phyloP scores from a whole-genome alignment of 2,329 filamentous ascomycete species.

The Epichloe baconii region DNA sequence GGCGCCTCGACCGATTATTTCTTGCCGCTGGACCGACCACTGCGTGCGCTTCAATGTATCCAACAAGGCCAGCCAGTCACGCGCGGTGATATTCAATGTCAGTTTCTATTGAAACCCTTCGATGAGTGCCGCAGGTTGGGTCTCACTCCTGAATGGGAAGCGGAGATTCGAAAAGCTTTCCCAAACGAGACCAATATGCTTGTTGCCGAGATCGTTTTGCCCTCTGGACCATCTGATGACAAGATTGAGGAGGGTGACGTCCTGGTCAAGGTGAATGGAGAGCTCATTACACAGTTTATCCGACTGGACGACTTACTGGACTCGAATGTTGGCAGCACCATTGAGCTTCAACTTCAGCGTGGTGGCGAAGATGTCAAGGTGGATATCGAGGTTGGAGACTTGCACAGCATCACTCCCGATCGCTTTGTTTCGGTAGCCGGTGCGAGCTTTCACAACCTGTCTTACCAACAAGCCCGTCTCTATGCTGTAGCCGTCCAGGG shows the following conservation, averaged over 20 bases:
- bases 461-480: constrained; percentile 92
- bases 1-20: constrained; percentile 98
- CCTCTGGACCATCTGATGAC: constrained; percentile 72
- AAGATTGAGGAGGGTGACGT: constrained; percentile 94
- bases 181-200: constrained; percentile 95
- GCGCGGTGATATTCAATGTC: constrained; percentile 95
- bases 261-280: constrained; percentile 81
- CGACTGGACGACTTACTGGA: constrained; percentile 85
- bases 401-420: constrained; percentile 91
- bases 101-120: constrained; percentile 94
- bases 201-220: constrained; percentile 87
- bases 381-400: constrained; percentile 71
- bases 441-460: constrained; percentile 88
- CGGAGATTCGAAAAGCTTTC: constrained; percentile 66
- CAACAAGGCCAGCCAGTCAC: constrained; percentile 61
- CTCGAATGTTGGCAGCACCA: constrained; percentile 65
- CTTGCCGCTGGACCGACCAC: constrained; percentile 78
- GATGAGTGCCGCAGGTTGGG: constrained; percentile 90
- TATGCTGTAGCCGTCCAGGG: constrained; percentile 88
- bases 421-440: constrained; percentile 91
- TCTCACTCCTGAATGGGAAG: constrained; percentile 74
- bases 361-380: constrained; percentile 81
- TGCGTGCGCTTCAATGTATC: constrained; percentile 77
- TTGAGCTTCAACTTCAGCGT: constrained; percentile 73
- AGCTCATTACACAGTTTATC: constrained; percentile 87